Evolutionary conservation across 2,329 filamentous ascomycete genomes (phyloP).

Genomic region (Aureobasidium sp.): DNA sequence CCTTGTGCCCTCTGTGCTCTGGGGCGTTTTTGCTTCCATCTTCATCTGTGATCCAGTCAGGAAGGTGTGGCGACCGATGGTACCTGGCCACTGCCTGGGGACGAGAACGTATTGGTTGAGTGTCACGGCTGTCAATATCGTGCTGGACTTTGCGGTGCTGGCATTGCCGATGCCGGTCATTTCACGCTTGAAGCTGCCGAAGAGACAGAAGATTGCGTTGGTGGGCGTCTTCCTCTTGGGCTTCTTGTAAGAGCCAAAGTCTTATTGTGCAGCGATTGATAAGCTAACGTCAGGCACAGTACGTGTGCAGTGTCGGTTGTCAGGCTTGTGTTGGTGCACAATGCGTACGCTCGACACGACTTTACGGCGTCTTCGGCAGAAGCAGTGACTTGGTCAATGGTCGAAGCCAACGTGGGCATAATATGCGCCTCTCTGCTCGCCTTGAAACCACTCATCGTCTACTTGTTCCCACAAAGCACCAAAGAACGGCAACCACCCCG

Average conservation of each 20-base stretch:
- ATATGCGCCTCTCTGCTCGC: constrained; percentile 39
- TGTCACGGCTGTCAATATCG: constrained; percentile 30
- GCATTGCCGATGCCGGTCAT: constrained; percentile 30
- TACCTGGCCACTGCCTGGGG: constrained; percentile 31
- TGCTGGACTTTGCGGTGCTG: constrained; percentile 31
- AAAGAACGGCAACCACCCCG: constrained; percentile 21
- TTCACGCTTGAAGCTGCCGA: constrained; percentile 27
- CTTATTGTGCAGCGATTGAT: not conserved
- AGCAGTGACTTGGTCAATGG: constrained; percentile 35
- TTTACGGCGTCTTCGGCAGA: constrained; percentile 30
- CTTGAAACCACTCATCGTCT: constrained; percentile 36
- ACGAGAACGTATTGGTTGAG: constrained; percentile 38
- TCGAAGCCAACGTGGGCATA: constrained; percentile 40
- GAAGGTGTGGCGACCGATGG: constrained; percentile 34
- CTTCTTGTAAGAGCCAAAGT: constrained; percentile 30
- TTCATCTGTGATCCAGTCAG: constrained; percentile 37
- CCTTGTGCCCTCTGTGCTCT: constrained; percentile 26
- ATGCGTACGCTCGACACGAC: not conserved
- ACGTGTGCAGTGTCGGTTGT: constrained; percentile 11
- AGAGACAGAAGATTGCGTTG: constrained; percentile 27
- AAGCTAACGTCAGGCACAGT: not conserved
- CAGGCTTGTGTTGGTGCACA: constrained; percentile 9
- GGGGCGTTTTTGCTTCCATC: constrained; percentile 31
- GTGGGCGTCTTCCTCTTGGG: constrained; percentile 31
- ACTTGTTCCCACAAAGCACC: constrained; percentile 26